Percentiles rank a stretch among this genome's conserved stretches.
phyloP scores from a whole-genome alignment of 495 filamentous ascomycete genomes.

The Clohesyomyces aquaticus region DNA sequence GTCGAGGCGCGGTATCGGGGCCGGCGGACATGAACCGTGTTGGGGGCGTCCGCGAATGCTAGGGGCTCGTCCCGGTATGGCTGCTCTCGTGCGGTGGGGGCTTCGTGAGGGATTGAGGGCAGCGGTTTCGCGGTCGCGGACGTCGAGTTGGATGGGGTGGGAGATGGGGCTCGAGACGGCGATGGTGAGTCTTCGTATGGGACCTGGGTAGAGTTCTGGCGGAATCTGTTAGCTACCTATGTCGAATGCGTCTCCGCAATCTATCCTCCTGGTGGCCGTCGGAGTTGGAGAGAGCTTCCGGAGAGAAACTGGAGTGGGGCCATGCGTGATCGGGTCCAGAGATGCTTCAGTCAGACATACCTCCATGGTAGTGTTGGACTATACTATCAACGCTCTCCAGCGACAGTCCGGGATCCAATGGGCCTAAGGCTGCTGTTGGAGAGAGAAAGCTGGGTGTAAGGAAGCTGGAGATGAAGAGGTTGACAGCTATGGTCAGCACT shows the following conservation, averaged over 20 bases:
- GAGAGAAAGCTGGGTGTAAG: not conserved
- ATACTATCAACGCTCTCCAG: not conserved
- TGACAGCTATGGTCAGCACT: conserved; percentile 9
- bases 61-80: conserved; percentile 28
- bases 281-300: not conserved
- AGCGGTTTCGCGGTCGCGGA: conserved; percentile 14
- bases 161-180: conserved; percentile 15
- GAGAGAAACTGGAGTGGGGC: not conserved
- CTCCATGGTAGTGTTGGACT: not conserved
- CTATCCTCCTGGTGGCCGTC: not conserved
- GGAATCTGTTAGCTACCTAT: not conserved
- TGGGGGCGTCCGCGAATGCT: conserved; percentile 3
- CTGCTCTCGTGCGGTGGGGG: not conserved
- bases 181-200: conserved; percentile 24
- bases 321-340: not conserved
- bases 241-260: no score
- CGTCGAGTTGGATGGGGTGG: not conserved
- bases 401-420: not conserved
- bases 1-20: conserved; percentile 19
- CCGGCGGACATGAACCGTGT: not conserved
- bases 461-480: not conserved
- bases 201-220: conserved; percentile 7
- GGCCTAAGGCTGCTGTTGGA: no score
- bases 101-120: conserved; percentile 9
- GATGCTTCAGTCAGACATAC: not conserved